Percentiles rank a stretch among this genome's conserved stretches.
Conservation (phyloP, 1,139 yeast species). For the Geotrichum bryndzae region DNA sequence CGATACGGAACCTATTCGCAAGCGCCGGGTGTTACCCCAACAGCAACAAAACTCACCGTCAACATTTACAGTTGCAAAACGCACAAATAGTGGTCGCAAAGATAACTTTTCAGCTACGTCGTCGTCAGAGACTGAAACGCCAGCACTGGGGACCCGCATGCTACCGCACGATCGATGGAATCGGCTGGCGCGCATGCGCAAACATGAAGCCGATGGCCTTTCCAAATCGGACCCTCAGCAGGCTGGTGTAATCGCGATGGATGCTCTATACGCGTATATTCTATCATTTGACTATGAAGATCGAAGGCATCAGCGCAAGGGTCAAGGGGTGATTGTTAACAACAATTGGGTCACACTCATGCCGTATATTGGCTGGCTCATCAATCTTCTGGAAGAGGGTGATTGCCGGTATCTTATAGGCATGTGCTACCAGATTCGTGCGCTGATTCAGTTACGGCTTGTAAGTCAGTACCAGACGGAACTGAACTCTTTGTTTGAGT, state of each 20-base stretch:
- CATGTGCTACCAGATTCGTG: slow-evolving; percentile 34
- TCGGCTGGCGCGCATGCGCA: slow-evolving; percentile 30
- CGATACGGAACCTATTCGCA: background rate
- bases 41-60: background rate
- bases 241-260: slow-evolving; percentile 32
- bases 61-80: background rate
- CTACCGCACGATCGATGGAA: slow-evolving; percentile 28
- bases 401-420: slow-evolving; percentile 27
- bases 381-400: slow-evolving; percentile 25
- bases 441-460: slow-evolving; percentile 33
- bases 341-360: slow-evolving; percentile 25
- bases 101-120: background rate
- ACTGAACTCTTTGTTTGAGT: background rate
- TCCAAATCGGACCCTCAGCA: slow-evolving; percentile 20
- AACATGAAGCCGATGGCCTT: slow-evolving; percentile 34
- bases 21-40: background rate
- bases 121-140: background rate
- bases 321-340: slow-evolving; percentile 31
- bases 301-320: slow-evolving; percentile 20
- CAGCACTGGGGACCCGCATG: background rate
- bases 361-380: slow-evolving; percentile 31
- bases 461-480: slow-evolving; percentile 20
- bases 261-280: slow-evolving; percentile 35
- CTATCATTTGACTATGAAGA: slow-evolving; percentile 40
- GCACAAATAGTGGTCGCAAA: background rate